Conservation (phyloP, 176 grass and related monocot species). For the Musa schizocarpa region DNA sequence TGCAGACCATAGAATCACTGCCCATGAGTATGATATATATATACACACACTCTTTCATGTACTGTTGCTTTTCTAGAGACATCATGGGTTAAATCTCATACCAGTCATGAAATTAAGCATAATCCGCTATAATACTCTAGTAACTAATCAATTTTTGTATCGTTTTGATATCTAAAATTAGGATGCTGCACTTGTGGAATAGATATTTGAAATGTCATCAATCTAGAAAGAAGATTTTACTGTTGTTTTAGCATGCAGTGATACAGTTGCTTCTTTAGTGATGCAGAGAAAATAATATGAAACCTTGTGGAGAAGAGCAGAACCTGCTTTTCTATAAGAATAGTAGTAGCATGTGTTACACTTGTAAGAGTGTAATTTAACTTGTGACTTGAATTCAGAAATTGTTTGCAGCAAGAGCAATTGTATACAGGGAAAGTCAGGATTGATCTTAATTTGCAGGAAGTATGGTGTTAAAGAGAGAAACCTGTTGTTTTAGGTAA, state of each 20-base stretch:
- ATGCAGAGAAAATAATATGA: slow-evolving; percentile 25
- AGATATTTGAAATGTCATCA: not conserved
- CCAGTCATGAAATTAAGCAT: slow-evolving; percentile 31
- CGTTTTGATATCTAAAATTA: too few relatives aligned
- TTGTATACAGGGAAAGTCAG: too few relatives aligned
- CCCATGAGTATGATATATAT: slow-evolving; percentile 15
- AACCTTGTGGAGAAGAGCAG: slow-evolving; percentile 23
- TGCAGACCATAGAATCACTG: slow-evolving; percentile 49
- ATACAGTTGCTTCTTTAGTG: slow-evolving; percentile 46
- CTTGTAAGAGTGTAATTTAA: too few relatives aligned
- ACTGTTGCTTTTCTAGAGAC: slow-evolving; percentile 45
- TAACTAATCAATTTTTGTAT: not conserved
- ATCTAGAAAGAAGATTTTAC: not conserved
- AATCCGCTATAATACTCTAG: slow-evolving; percentile 41
- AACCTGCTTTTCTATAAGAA: too few relatives aligned
- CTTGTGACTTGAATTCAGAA: too few relatives aligned
- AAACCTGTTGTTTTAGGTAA: too few relatives aligned
- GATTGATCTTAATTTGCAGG: too few relatives aligned
- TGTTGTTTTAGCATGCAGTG: slow-evolving; percentile 30
- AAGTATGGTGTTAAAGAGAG: too few relatives aligned
- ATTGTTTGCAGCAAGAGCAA: too few relatives aligned
- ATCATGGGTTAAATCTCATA: slow-evolving; percentile 40
- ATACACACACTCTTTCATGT: slow-evolving; percentile 34
- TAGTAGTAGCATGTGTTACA: too few relatives aligned
- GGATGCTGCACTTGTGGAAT: not conserved